Base-by-base conservation (phyloP, 306 rosid genomes). In the Comarum palustre region DNA sequence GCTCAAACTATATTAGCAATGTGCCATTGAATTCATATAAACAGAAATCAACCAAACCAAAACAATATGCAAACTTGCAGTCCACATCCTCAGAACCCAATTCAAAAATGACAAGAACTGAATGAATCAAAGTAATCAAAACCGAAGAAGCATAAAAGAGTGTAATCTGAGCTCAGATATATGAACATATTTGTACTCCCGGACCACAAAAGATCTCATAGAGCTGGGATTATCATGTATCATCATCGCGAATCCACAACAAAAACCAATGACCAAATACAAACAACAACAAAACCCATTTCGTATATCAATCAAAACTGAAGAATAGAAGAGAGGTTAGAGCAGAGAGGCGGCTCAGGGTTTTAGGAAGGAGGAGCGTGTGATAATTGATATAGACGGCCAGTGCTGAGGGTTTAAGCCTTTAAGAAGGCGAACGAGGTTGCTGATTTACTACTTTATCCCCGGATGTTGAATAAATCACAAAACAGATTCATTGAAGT, bases 121-220 rank as follows among this genome's bases (percentile, higher is more conserved):
- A 25, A 7, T 4, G 16, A 24, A 74, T 69, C 14, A 27, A 29
- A 43, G 2, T 43, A 34, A 2, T 0, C 0, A 22, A 6, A 6
- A 7, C 22, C 16, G 15, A 54, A 54, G 1, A 55, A 29, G n/a
- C 3, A 29, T 3, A 1, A 0, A 38, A 27, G 3, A 27, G 4
- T 17, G 73, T 5, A 0, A 20, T 50, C 13, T 67, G 70, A 67
- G 84, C 81, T 81, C 84, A 81, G 81, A 81, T 71, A 20, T 68
- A 47, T 68, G 81, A 69, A 51, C 31, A 5, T 24, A 73, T 10
- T 29, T 24, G 76, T 77, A 73, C 22, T 81, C 85, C 79, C 73
- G n/a, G 82, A 81, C 85, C 82, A 73, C 58, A 62, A 76, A 68
- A 72, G 82, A 82, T 69, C 85, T 81, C 82, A 69, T 77, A 77